Base-by-base conservation (phyloP, 345 rosid species). In the Erysimum cheiranthoides region DNA sequence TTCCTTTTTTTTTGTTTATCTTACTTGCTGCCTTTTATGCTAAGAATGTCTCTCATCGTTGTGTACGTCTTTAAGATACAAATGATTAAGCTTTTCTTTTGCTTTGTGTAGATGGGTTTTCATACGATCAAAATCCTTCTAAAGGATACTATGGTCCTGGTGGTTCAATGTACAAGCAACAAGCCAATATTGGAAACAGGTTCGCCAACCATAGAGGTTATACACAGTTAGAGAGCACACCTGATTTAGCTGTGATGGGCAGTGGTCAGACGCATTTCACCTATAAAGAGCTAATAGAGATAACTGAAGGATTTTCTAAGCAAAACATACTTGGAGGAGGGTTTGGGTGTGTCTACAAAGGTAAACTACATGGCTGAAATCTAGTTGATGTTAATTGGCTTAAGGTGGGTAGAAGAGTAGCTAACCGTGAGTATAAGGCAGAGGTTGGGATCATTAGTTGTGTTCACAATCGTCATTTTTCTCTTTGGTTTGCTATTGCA, bases 361-460 rank as follows among this genome's bases (percentile, higher is more conserved):
- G 97, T 66, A 66, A 62, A 68, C 16, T 81, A 51, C 60, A 81
- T 0, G 90, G 86, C 18, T 92, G 97, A 14, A 89, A 62, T 61
- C 36, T 66, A 27, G 96, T 93, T 18, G 98, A 97, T 2, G 93
- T 96, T 17, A 96, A 96, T 81, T 98, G 93, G 80, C 93, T 96
- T 70, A 96, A 88, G 83, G 86, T 81, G 2, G 99, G 96, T 25
- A 85, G 99, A 13, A 96, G 97, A 61, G 97, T 92, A 81, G 99
- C 97, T 18, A 98, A 95, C 11, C 85, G 97, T 47, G 99, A 95
- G 77, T 93, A 91, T 62, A 90, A 87, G 56, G 97, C 97, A 10
- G 98, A 93, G 80, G 95, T 93, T 40, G 98, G 92, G 82, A 95
- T 90, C 64, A 95, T 95, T 60, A 90, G 93, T 30, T 90, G 97